Evolutionary conservation across 768 basidiomycete species (phyloP).

Genomic region (Boletus bicolor): DNA sequence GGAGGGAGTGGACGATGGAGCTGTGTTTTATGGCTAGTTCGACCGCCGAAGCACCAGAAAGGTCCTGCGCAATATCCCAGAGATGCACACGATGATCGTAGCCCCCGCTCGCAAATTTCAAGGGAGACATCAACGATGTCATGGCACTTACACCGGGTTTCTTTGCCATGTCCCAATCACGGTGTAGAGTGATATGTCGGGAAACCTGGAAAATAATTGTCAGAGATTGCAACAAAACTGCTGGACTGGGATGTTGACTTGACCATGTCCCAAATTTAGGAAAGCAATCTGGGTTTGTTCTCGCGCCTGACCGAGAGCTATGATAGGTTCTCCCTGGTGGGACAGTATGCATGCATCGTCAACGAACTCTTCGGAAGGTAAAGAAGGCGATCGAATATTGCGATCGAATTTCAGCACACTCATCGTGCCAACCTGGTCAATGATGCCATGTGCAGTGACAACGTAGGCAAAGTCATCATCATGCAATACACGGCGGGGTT

Average conservation of each 20-base stretch:
- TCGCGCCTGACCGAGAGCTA: conserved; percentile 40
- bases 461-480: conserved; percentile 18
- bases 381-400: conserved; percentile 20
- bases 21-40: conserved; percentile 41
- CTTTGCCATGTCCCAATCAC: conserved; percentile 35
- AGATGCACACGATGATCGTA: conserved; percentile 47
- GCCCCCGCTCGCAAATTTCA: conserved; percentile 47
- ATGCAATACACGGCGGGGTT: conserved; percentile 37
- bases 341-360: conserved; percentile 43
- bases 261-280: conserved; percentile 12
- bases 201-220: conserved; percentile 7
- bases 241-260: conserved; percentile 21
- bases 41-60: conserved; percentile 29
- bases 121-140: conserved; percentile 38
- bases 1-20: conserved; percentile 41
- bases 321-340: conserved; percentile 21
- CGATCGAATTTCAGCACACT: conserved; percentile 14
- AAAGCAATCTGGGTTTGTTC: conserved; percentile 35
- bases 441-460: conserved; percentile 39
- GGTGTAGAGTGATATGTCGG: conserved; percentile 12
- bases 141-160: conserved; percentile 43
- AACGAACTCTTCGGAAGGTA: conserved; percentile 31
- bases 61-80: conserved; percentile 40
- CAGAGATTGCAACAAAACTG: not conserved
- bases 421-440: conserved; percentile 30